phyloP scores from a whole-genome alignment of 2,329 filamentous ascomycete species.

The Sporothrix curviconia region DNA sequence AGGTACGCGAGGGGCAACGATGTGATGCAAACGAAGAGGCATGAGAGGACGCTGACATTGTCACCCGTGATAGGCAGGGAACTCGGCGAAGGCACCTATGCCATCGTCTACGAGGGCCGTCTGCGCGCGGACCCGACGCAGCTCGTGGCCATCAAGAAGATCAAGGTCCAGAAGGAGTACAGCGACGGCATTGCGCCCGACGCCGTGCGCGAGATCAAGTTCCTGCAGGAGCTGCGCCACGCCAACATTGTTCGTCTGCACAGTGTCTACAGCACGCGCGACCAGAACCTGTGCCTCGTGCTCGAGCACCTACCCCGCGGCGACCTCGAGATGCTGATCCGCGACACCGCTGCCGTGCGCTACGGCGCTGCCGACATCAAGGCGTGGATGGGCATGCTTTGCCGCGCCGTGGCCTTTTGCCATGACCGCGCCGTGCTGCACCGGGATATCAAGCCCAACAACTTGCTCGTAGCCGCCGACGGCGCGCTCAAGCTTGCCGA shows the following conservation, averaged over 20 bases:
- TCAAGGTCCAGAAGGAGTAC: slow-evolving; percentile 80
- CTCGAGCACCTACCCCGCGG: slow-evolving; percentile 91
- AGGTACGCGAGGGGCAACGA: slow-evolving; percentile 7
- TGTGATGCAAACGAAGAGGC: background rate
- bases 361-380: slow-evolving; percentile 92
- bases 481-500: slow-evolving; percentile 94
- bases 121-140: slow-evolving; percentile 63
- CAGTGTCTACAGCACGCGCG: slow-evolving; percentile 90
- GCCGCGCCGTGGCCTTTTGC: slow-evolving; percentile 88
- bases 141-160: slow-evolving; percentile 88
- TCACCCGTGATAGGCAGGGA: slow-evolving; percentile 60
- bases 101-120: slow-evolving; percentile 86
- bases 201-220: slow-evolving; percentile 91
- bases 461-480: slow-evolving; percentile 86
- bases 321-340: slow-evolving; percentile 90
- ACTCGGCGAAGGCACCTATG: slow-evolving; percentile 94
- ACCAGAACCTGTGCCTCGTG: slow-evolving; percentile 93
- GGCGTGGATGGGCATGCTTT: slow-evolving; percentile 98
- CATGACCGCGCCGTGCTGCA: slow-evolving; percentile 92
- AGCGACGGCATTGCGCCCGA: slow-evolving; percentile 90
- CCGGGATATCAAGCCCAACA: slow-evolving; percentile 98
- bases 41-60: background rate
- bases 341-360: slow-evolving; percentile 67
- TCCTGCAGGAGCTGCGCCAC: slow-evolving; percentile 87
- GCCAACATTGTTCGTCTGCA: slow-evolving; percentile 92